Evolutionary conservation across 345 rosid genomes (phyloP), one percentile per base, ranked within the genome.

Genomic region (Moringa oleifera): DNA sequence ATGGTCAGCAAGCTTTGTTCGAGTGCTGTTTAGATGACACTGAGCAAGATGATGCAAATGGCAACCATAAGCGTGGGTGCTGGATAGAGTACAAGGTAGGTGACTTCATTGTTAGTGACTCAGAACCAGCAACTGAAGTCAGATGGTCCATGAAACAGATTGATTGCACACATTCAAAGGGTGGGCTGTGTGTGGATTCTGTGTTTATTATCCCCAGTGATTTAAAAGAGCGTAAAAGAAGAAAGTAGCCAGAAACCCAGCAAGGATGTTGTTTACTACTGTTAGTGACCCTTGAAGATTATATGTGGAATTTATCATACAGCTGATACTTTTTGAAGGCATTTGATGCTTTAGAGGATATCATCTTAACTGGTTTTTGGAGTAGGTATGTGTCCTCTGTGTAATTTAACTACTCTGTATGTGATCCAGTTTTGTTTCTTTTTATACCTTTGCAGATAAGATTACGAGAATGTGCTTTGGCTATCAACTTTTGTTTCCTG

Each of bases 141-240:
- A 76, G 77, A 25, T 93, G 88, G 77, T 90, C 96, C 18, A 80
- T 93, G 94, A 93, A 86, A 74, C 98, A 90, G 87, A 90, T 90
- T 25, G 98, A 87, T 55, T 93, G 98, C 75, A 93, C 97, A 0
- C 98, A 90, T 60, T 93, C 97, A 0, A 90, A 90, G 78, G 97
- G 96, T 1, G 97, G 98, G 62, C 73, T 93, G 59, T 93, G 97
- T 69, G 94, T 93, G 62, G 97, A 87, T 83, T 76, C 96, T 50
- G 98, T 93, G 66, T 90, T 73, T 71, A 84, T 93, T 22, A 78
- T 81, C 70, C 97, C 97, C 31, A 86, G 83, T 58, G 76, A 83
- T 58, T 67, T 92, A 80, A 83, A 66, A 74, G 83, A 74, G 21
- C 73, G 55, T 47, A 85, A 58, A 73, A 80, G 75, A 72, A 79